phyloP scores from a whole-genome alignment of 352 stramenopile genomes.

The Stephanocyclus meneghinianus region DNA sequence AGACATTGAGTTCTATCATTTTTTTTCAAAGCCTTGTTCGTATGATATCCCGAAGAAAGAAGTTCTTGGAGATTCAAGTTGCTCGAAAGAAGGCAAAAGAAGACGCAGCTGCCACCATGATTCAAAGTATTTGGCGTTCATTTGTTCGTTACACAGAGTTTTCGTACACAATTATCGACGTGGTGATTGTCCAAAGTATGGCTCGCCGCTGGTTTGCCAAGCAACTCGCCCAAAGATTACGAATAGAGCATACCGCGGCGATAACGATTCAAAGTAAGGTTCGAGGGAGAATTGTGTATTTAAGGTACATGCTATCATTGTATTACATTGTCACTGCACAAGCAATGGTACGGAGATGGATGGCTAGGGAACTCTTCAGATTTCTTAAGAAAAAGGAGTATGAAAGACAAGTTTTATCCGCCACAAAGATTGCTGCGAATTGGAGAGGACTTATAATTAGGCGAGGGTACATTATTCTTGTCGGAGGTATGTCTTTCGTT shows the following conservation, averaged over 20 bases:
- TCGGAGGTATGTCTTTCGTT: conserved; percentile 7
- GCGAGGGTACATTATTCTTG: conserved; percentile 2
- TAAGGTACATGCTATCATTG: neutral
- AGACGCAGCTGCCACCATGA: neutral
- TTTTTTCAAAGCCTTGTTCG: conserved; percentile 4
- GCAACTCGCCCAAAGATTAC: neutral
- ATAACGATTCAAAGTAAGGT: neutral
- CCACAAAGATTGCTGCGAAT: neutral
- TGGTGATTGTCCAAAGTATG: neutral
- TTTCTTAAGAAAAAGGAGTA: neutral
- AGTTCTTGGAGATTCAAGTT: neutral
- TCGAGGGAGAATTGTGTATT: neutral
- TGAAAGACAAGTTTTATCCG: neutral
- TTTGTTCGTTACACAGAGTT: conserved; percentile 5
- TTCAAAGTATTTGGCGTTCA: conserved; percentile 2
- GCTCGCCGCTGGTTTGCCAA: neutral
- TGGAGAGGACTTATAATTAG: conserved; percentile 1
- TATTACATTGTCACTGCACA: neutral
- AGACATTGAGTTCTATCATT: conserved; percentile 2
- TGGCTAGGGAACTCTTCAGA: neutral
- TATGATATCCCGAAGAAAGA: neutral
- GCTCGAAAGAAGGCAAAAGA: neutral
- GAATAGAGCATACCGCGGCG: neutral
- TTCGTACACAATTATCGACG: neutral
- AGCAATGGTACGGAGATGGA: neutral